Evolutionary conservation across 2,329 filamentous ascomycete species (phyloP).

Genomic region (Pochonia chlamydosporia): DNA sequence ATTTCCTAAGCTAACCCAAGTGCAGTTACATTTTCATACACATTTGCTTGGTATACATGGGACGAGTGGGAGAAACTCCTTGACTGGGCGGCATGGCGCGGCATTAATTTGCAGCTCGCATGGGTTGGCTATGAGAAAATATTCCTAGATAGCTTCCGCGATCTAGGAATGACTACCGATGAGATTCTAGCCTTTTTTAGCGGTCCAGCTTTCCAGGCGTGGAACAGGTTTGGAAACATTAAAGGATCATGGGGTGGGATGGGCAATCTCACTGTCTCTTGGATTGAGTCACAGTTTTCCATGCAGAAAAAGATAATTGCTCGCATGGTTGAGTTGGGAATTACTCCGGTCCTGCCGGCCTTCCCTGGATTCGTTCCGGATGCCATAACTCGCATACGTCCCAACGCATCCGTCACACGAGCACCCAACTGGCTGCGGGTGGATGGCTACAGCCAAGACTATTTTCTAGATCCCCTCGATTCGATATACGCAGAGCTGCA

Average conservation of each 20-base stretch:
- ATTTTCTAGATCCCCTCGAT: constrained; percentile 41
- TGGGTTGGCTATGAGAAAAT: constrained; percentile 47
- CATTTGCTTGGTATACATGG: constrained; percentile 43
- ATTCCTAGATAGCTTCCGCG: constrained; percentile 38
- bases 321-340: constrained; percentile 45
- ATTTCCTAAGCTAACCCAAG: background rate
- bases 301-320: constrained; percentile 41
- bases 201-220: constrained; percentile 44
- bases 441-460: constrained; percentile 22
- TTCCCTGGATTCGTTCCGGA: constrained; percentile 44
- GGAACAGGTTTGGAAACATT: constrained; percentile 48
- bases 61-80: constrained; percentile 45
- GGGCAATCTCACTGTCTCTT: constrained; percentile 31
- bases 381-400: constrained; percentile 31
- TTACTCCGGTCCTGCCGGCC: constrained; percentile 43
- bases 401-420: constrained; percentile 35
- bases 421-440: constrained; percentile 34
- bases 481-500: constrained; percentile 35
- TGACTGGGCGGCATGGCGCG: constrained; percentile 45
- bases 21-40: constrained; percentile 44
- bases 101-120: constrained; percentile 43
- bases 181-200: constrained; percentile 40
- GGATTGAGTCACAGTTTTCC: constrained; percentile 40
- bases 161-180: constrained; percentile 34
- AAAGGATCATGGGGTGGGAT: constrained; percentile 40